Evolutionary conservation across 176 grass and related monocot species (phyloP).

Genomic region (Oryza rufipogon): DNA sequence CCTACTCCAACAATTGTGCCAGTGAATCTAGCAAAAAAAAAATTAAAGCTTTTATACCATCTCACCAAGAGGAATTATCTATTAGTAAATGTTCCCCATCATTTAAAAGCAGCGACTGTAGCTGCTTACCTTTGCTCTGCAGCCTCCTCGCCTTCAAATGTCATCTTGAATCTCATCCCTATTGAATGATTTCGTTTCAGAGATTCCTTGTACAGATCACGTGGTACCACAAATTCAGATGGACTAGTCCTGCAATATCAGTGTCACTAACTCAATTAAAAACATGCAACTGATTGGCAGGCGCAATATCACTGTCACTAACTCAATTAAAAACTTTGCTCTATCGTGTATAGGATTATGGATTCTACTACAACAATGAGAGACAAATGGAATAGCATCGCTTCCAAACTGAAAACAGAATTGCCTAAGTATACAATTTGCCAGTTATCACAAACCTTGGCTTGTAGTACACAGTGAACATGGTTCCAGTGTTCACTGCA

Average conservation of each 20-base stretch:
- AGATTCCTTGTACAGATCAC: conserved; percentile 62
- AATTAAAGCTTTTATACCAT: conserved; percentile 20
- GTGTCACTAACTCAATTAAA: conserved; percentile 24
- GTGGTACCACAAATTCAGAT: conserved; percentile 76
- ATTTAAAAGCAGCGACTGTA: not conserved
- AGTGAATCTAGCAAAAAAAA: conserved; percentile 61
- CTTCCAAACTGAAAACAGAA: conserved; percentile 2
- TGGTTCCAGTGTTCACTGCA: conserved; percentile 78
- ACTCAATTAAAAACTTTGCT: conserved; percentile 19
- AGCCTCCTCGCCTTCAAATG: conserved; percentile 90
- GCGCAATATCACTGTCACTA: conserved; percentile 13
- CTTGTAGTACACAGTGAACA: conserved; percentile 97
- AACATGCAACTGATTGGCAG: conserved; percentile 1
- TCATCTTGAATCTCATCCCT: conserved; percentile 98
- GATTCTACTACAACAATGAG: not conserved
- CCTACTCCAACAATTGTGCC: conserved; percentile 83
- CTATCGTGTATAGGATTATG: not conserved
- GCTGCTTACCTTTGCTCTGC: conserved; percentile 78
- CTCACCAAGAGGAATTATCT: not conserved
- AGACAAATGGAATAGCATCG: not conserved
- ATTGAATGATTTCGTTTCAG: conserved; percentile 80
- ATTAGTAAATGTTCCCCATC: conserved; percentile 10
- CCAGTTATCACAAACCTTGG: conserved; percentile 57
- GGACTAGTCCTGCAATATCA: conserved; percentile 70
- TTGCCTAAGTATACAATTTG: not conserved